A percentile compares a stretch with the other conserved stretches of the same genome.
Evolutionary conservation across 345 rosid species (phyloP).

Genomic region (Draba incana): DNA sequence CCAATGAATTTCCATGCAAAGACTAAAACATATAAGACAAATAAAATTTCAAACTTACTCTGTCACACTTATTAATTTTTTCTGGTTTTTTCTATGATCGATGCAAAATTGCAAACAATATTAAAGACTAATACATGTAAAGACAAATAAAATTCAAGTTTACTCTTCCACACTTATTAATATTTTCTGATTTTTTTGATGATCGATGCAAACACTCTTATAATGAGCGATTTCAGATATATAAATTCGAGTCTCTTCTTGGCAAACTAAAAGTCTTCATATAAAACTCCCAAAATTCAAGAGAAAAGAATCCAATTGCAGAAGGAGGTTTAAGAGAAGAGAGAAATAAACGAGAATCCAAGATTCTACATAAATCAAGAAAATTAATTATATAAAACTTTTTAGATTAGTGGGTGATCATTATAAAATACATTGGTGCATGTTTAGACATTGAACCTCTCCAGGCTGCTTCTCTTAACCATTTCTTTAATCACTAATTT

Average conservation of each 20-base stretch:
- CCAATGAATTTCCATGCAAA: too few species aligned
- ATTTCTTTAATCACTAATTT: conserved; percentile 44
- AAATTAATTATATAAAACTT: not conserved
- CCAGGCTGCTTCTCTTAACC: conserved; percentile 55
- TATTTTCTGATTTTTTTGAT: too few species aligned
- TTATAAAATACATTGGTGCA: conserved; percentile 40
- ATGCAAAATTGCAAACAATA: too few species aligned
- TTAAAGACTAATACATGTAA: too few species aligned
- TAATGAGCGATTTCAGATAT: conserved; percentile 10
- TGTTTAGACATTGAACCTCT: conserved; percentile 44
- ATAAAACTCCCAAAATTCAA: conserved; percentile 7
- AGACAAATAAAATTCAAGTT: too few species aligned
- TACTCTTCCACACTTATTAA: too few species aligned
- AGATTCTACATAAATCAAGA: conserved; percentile 22
- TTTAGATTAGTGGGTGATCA: conserved; percentile 41
- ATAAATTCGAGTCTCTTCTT: conserved; percentile 10
- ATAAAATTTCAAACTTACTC: too few species aligned
- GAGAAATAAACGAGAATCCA: conserved; percentile 28
- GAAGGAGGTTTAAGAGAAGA: conserved; percentile 24
- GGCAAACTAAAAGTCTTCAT: conserved; percentile 4
- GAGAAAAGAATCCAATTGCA: conserved; percentile 30
- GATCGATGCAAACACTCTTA: too few species aligned
- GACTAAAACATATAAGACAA: too few species aligned
- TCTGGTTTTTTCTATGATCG: too few species aligned
- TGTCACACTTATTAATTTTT: too few species aligned